Evolutionary conservation across 192 early-diverging fungal genomes (phyloP), one percentile per base, ranked within the genome.

Genomic region (Backusella sp.): DNA sequence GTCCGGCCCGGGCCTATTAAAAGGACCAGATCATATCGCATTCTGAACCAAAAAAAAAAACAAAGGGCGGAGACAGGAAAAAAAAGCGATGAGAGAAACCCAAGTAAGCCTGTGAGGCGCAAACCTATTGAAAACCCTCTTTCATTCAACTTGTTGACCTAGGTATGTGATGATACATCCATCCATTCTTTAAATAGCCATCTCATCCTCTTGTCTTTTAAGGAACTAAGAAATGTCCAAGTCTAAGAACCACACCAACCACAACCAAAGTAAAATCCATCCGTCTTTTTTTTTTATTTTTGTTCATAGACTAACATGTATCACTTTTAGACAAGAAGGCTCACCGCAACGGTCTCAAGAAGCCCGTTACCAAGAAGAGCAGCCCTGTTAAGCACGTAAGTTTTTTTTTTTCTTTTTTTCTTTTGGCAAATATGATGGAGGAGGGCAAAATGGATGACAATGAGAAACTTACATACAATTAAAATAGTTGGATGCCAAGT

Each of bases 311-410:
- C 30, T 32, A 32, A 32, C 30, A 32, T 32, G 30, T 32, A 3
- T n/a, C n/a, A 32, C 30, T 32, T 32, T 32, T 32, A 32, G 86
- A 93, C 91, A 90, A 88, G 86, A 99, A 99, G 94, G 97, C 96
- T 91, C 98, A 99, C 95, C 95, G 96, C 81, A 99, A 99, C 90
- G 98, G 98, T 89, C 96, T 99, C 89, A 98, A 96, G 91, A 97
- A 98, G 93, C 92, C 95, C 68, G 93, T 94, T 90, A 83, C 86
- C 59, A 84, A 96, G 89, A 90, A 92, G 75, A 89, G 96, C 85
- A 92, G 93, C 80, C 97, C 97, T 72, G 91, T 94, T 73, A 95
- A 95, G 90, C 96, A 97, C 81, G 96, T 95, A 71, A 71, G 70
- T 70, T 17, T 1, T 28, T 8, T 52, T 36, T 53, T 59, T 66